phyloP scores from a whole-genome alignment of 345 rosid genomes.

The Hibiscus trionum region DNA sequence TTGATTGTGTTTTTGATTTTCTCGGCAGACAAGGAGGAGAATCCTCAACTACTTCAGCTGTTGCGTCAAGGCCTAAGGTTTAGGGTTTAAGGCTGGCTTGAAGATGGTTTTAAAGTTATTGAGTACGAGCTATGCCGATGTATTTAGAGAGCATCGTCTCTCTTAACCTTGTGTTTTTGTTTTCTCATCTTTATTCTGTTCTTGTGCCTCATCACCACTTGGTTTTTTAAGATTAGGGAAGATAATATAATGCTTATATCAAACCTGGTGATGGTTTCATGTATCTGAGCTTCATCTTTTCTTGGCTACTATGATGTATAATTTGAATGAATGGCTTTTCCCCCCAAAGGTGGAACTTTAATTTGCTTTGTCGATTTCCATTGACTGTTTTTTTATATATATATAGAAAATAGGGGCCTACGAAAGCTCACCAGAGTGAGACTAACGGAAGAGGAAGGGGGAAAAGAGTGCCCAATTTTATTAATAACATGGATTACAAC shows the following conservation, averaged over 20 bases:
- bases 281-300: neutral
- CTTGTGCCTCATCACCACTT: neutral
- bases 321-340: neutral
- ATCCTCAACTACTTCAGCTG: conserved; percentile 81
- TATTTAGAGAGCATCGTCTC: neutral
- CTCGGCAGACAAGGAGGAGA: conserved; percentile 59
- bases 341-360: neutral
- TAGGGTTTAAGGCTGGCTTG: neutral
- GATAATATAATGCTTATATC: neutral
- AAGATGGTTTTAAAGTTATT: neutral
- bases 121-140: conserved; percentile 6
- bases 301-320: neutral
- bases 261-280: conserved; percentile 5
- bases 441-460: too few relatives aligned
- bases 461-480: too few relatives aligned
- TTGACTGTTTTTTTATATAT: too few relatives aligned
- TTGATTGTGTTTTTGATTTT: neutral
- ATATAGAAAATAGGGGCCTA: too few relatives aligned
- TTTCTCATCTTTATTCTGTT: neutral
- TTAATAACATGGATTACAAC: too few relatives aligned
- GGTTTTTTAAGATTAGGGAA: neutral
- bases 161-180: neutral
- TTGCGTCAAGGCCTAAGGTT: conserved; percentile 50
- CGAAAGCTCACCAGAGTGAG: too few relatives aligned
- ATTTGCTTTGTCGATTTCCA: neutral